Percentiles rank a stretch among this genome's conserved stretches.
Conservation (phyloP, 1,139 yeast species). For the Debaryomyces psychrophilus region DNA sequence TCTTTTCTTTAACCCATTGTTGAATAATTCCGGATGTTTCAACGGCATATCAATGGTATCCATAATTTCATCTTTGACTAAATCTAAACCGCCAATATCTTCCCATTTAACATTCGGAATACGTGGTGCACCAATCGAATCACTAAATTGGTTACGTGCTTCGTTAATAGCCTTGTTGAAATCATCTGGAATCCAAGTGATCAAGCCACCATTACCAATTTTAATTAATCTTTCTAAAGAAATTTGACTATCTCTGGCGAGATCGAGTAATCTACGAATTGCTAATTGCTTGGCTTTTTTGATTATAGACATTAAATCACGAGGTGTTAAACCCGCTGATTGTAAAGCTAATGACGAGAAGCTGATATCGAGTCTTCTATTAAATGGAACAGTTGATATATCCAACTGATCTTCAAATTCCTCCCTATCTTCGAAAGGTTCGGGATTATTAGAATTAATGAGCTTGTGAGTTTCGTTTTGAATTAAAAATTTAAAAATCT, state of each 20-base stretch:
- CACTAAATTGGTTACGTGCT: slow-evolving; percentile 87
- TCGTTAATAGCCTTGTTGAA: slow-evolving; percentile 73
- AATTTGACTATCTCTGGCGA: slow-evolving; percentile 21
- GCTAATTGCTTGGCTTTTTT: slow-evolving; percentile 65
- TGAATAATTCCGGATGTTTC: slow-evolving; percentile 87
- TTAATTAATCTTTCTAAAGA: slow-evolving; percentile 31
- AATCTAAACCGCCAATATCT: slow-evolving; percentile 88
- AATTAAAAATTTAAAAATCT: slow-evolving; percentile 59
- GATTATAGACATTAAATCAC: slow-evolving; percentile 76
- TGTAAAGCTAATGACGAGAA: slow-evolving; percentile 69
- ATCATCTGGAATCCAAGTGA: slow-evolving; percentile 63
- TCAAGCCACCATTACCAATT: slow-evolving; percentile 54
- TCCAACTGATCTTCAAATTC: slow-evolving; percentile 26
- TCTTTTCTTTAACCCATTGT: slow-evolving; percentile 86
- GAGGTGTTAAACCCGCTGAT: slow-evolving; percentile 91
- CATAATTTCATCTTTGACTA: slow-evolving; percentile 86
- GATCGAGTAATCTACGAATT: slow-evolving; percentile 47
- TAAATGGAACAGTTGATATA: slow-evolving; percentile 26
- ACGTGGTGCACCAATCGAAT: slow-evolving; percentile 94
- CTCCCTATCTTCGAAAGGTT: slow-evolving; percentile 20
- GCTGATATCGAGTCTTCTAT: slow-evolving; percentile 57
- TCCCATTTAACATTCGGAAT: slow-evolving; percentile 96
- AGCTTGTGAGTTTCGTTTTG: slow-evolving; percentile 23
- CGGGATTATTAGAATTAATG: slow-evolving; percentile 16
- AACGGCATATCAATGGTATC: slow-evolving; percentile 97